These are phyloP conservation scores for Ricinus communis DNA, from an alignment of 345 rosid genomes.

Conservation along the genomic window DNA sequence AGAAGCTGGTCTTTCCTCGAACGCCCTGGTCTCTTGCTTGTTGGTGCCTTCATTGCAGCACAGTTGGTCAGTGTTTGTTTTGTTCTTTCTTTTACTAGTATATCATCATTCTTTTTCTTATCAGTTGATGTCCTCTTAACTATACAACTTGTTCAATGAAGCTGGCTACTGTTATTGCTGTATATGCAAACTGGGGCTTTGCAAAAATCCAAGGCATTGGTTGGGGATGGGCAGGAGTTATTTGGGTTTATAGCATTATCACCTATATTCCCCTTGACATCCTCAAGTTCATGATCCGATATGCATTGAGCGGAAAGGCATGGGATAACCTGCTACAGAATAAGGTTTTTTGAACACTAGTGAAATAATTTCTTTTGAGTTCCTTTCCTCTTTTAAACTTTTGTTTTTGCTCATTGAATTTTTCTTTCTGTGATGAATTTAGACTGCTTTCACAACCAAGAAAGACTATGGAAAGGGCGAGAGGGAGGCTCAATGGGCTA, in stretches of 20 bases:
- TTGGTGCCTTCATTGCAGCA: conserved; percentile 61
- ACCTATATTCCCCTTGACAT: conserved; percentile 76
- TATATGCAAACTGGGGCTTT: conserved; percentile 65
- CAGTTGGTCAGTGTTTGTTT: conserved; percentile 46
- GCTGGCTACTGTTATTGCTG: conserved; percentile 79
- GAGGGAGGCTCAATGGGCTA: conserved; percentile 75
- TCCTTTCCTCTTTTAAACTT: neutral
- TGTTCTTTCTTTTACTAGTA: neutral
- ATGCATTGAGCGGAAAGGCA: conserved; percentile 74
- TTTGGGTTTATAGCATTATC: conserved; percentile 80
- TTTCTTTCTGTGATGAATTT: neutral
- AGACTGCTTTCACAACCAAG: conserved; percentile 78
- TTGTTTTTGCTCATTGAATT: neutral
- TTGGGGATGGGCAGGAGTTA: conserved; percentile 92
- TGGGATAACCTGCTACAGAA: conserved; percentile 75
- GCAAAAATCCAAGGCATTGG: conserved; percentile 79
- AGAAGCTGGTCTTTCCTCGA: conserved; percentile 84
- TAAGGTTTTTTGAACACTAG: conserved; percentile 44
- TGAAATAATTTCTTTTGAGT: neutral
- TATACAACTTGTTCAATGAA: conserved; percentile 11
- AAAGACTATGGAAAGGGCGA: conserved; percentile 75
- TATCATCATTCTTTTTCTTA: neutral
- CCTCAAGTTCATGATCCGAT: conserved; percentile 74
- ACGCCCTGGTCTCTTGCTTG: conserved; percentile 67
- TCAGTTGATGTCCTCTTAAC: neutral